Percentiles rank a stretch among this genome's conserved stretches.
phyloP scores from a whole-genome alignment of 1,284 basidiomycete species.

The Ustilago loliicola region DNA sequence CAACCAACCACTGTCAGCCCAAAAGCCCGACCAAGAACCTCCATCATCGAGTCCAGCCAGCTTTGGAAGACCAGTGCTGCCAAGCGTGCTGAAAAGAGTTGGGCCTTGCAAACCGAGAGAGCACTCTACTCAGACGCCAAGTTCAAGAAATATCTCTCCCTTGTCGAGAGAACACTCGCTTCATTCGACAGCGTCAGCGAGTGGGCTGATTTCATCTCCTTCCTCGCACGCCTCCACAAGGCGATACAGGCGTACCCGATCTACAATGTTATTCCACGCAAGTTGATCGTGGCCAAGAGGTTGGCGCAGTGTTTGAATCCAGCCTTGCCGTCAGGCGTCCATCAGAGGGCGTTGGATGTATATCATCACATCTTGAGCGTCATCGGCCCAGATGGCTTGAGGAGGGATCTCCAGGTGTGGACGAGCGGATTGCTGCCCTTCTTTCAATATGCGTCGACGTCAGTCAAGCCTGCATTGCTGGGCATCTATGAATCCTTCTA shows the following conservation, averaged over 20 bases:
- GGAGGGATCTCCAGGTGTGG: constrained; percentile 91
- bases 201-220: constrained; percentile 99
- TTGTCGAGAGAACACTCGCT: constrained; percentile 90
- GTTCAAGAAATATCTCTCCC: constrained; percentile 91
- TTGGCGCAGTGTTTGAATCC: constrained; percentile 97
- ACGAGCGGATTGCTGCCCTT: constrained; percentile 96
- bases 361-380: constrained; percentile 91
- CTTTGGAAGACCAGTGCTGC: constrained; percentile 66
- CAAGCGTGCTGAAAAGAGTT: constrained; percentile 62
- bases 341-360: constrained; percentile 94
- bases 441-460: constrained; percentile 97
- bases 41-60: constrained; percentile 48
- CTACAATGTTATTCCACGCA: constrained; percentile 95
- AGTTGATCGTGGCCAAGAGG: constrained; percentile 93
- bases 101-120: constrained; percentile 66
- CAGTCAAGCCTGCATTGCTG: constrained; percentile 71
- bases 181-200: constrained; percentile 97
- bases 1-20: constrained; percentile 23
- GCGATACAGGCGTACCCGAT: constrained; percentile 90
- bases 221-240: constrained; percentile 93
- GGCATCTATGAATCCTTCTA: constrained; percentile 73
- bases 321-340: constrained; percentile 94
- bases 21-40: constrained; percentile 41
- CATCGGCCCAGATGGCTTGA: constrained; percentile 88
- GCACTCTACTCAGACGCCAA: constrained; percentile 79